These are phyloP conservation scores for Pleurotus cornucopiae DNA, from an alignment of 768 basidiomycete genomes.

Conservation along the genomic window DNA sequence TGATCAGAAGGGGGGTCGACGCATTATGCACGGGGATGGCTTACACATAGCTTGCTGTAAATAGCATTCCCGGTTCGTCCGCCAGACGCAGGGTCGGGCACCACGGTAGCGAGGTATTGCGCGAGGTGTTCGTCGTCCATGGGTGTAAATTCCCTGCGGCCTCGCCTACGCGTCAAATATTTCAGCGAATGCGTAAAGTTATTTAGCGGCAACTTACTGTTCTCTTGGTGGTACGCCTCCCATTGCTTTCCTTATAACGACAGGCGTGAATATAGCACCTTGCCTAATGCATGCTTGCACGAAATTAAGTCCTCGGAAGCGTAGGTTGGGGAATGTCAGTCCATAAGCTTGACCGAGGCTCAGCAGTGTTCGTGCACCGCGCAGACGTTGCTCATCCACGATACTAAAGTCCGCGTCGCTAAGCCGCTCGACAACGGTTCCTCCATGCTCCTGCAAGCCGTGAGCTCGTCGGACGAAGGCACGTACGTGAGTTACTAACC, in stretches of 20 bases:
- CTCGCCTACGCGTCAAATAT: not conserved
- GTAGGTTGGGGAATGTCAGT: slow-evolving; percentile 6
- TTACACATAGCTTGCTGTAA: slow-evolving; percentile 25
- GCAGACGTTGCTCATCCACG: slow-evolving; percentile 14
- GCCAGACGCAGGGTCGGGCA: slow-evolving; percentile 31
- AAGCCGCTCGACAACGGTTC: slow-evolving; percentile 12
- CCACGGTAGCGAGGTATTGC: slow-evolving; percentile 27
- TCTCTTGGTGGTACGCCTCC: slow-evolving; percentile 11
- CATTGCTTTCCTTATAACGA: slow-evolving; percentile 13
- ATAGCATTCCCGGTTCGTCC: slow-evolving; percentile 34
- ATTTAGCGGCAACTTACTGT: not conserved
- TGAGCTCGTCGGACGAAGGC: not conserved
- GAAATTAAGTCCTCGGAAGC: slow-evolving; percentile 19
- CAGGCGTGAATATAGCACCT: slow-evolving; percentile 9
- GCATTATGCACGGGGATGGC: slow-evolving; percentile 9
- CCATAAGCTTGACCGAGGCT: slow-evolving; percentile 16
- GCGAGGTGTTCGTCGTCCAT: slow-evolving; percentile 36
- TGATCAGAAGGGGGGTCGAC: slow-evolving; percentile 5
- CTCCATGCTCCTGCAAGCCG: slow-evolving; percentile 16
- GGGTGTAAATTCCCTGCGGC: slow-evolving; percentile 27
- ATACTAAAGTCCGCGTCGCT: slow-evolving; percentile 19
- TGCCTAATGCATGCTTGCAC: slow-evolving; percentile 13
- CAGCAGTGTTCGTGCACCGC: slow-evolving; percentile 1
- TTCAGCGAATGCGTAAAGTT: not conserved
- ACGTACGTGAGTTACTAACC: slow-evolving; percentile 18